Base-by-base conservation (phyloP, 2,329 filamentous ascomycete genomes). In the Conoideocrella luteorostrata region DNA sequence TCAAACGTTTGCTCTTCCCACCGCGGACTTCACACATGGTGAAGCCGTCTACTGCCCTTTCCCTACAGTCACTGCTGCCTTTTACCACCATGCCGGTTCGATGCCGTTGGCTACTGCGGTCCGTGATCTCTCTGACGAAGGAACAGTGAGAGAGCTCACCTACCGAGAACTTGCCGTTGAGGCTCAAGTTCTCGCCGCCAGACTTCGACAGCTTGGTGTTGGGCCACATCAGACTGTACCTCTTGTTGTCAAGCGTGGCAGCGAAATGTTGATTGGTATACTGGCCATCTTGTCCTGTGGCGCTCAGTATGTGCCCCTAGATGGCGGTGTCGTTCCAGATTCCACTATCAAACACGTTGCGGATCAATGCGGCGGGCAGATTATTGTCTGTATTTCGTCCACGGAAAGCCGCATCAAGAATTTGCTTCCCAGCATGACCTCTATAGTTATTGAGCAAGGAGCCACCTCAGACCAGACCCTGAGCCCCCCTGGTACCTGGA, bases 271-370 rank as follows among this genome's bases (percentile, higher is more conserved):
- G 6, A 65, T 78, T 39, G 75, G 71, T 17, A 78, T 80, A 39
- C 63, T 77, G 44, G 76, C 74, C 2, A 64, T 79, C 15, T 60
- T 81, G 26, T 75, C 75, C 44, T 71, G 71, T 38, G 76, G 77
- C 17, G 77, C 71, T 12, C 76, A 81, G 50, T 81, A 81, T 52
- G 67, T 80, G 5, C 77, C 77, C 3, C 65, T 81, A 2, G 78
- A 82, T 47, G 76, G 76, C 28, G 71, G 72, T 5, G 65, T 76
- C 24, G 69, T 73, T 9, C 64, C 73, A 0, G 70, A 73, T 39
- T 61, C 64, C 15, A 69, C 70, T 3, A 62, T 80, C 21, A 58
- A 60, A 20, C 69, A 72, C 44, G 74, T 78, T 21, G 61, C 78
- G 37, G 56, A 62, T 21, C 66, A 79, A 50, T 69, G 72, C 3